Evolutionary conservation across 2,329 filamentous ascomycete species (phyloP).

Genomic region (Pezicula carpinea): DNA sequence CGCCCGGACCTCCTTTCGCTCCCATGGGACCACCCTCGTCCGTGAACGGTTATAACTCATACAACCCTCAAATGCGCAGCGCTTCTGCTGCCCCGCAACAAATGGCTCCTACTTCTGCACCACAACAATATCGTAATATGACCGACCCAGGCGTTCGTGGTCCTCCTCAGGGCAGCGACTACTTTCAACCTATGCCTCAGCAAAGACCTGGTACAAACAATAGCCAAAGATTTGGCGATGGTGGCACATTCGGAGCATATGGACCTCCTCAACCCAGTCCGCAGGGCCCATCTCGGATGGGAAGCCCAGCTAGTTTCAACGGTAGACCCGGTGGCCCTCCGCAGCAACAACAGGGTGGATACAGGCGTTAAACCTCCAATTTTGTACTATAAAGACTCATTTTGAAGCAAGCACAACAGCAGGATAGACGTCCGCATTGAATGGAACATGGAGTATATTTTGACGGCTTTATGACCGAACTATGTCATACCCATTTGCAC

Average conservation of each 20-base stretch:
- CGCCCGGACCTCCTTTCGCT: not conserved
- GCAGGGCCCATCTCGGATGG: not conserved
- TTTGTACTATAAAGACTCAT: no score
- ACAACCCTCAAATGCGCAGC: slow-evolving; percentile 16
- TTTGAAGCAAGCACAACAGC: no score
- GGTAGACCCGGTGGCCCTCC: not conserved
- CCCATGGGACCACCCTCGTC: not conserved
- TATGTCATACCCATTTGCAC: no score
- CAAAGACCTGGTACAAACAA: slow-evolving; percentile 3
- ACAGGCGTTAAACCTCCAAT: not conserved
- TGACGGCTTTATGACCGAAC: no score
- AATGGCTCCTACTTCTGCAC: slow-evolving; percentile 8
- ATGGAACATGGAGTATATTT: no score
- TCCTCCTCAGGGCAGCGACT: slow-evolving; percentile 8
- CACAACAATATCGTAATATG: slow-evolving; percentile 18
- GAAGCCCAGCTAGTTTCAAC: slow-evolving; percentile 1
- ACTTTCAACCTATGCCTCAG: slow-evolving; percentile 11
- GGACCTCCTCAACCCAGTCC: not conserved
- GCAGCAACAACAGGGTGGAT: not conserved
- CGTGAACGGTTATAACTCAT: slow-evolving; percentile 15
- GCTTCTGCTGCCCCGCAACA: slow-evolving; percentile 11
- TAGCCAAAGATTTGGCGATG: not conserved
- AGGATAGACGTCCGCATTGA: no score
- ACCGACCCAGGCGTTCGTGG: slow-evolving; percentile 20
- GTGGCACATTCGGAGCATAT: not conserved